Conservation (phyloP, 352 stramenopile species). For the Globisporangium sylvaticum region DNA sequence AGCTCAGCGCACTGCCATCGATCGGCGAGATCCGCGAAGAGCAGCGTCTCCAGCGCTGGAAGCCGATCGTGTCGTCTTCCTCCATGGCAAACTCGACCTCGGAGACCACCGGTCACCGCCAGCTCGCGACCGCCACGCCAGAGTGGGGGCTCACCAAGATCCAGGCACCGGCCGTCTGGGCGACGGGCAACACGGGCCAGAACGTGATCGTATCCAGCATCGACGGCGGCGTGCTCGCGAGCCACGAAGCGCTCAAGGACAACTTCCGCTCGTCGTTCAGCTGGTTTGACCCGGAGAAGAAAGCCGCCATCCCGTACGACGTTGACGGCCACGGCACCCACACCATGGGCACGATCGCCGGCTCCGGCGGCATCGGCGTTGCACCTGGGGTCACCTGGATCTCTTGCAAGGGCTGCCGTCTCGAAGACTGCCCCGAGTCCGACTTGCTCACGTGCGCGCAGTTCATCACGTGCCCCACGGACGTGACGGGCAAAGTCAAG, state of each 20-base stretch:
- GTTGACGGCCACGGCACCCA: conserved; percentile 27
- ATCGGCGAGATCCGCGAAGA: conserved; percentile 7
- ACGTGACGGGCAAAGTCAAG: conserved; percentile 17
- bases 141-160: conserved; percentile 34
- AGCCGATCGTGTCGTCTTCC: neutral
- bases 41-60: neutral
- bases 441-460: conserved; percentile 23
- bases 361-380: conserved; percentile 29
- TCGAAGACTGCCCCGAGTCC: conserved; percentile 10
- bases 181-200: conserved; percentile 19
- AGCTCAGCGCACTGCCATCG: conserved; percentile 9
- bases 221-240: conserved; percentile 27
- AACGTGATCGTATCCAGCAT: conserved; percentile 27
- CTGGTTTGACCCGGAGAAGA: conserved; percentile 28
- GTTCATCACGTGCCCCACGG: conserved; percentile 36
- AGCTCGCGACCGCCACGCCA: neutral
- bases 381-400: conserved; percentile 36
- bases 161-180: conserved; percentile 24
- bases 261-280: conserved; percentile 26
- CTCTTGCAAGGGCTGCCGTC: conserved; percentile 22
- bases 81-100: neutral
- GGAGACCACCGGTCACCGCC: neutral
- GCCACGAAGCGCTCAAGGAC: conserved; percentile 21
- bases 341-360: conserved; percentile 34
- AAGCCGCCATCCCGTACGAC: conserved; percentile 18